Evolutionary conservation across 2,329 filamentous ascomycete genomes (phyloP), one percentile per base, ranked within the genome.

Genomic region (Pseudopithomyces maydicus): DNA sequence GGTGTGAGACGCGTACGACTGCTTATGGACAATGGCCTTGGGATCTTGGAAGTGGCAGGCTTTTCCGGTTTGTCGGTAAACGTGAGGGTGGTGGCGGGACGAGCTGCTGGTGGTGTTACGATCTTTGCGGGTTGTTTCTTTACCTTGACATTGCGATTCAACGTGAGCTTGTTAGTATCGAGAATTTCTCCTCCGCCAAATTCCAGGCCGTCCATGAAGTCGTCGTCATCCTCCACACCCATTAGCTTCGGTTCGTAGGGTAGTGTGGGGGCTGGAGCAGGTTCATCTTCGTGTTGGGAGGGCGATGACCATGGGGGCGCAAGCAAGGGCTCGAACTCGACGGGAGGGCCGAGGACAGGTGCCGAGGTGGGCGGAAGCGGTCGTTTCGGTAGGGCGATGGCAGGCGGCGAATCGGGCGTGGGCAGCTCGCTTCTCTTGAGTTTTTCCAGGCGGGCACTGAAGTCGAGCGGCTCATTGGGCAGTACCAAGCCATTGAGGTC

Each of bases 101-200:
- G 80, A 59, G 90, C 85, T 20, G 85, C 84, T 45, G 92, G 90
- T 63, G 91, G 93, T 14, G 84, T 79, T 19, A 87, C 83, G 52
- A 87, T 83, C 59, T 73, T 75, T 35, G 64, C 43, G 44, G 75
- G 75, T 20, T 86, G 80, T 62, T 88, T 85, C 77, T 96, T 97
- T 68, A 96, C 84, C 73, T 94, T 93, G 63, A 99, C 85, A 73
- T 99, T 97, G 61, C 91, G 92, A 74, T 98, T 95, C 17, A 97
- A 81, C 0, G 90, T 94, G 42, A 92, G 82, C 75, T 94, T 97
- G 56, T 84, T 87, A 2, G 89, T 86, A 69, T 92, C 88, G 68
- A 98, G 92, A 15, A 91, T 84, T 62, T 94, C 90, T 6, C 88
- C 91, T 65, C 91, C 88, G 35, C 91, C 92, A 70, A 98, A 85